Percentiles rank a stretch among this genome's conserved stretches.
These are phyloP conservation scores for Cercospora beticola DNA, from an alignment of 2,329 filamentous ascomycete species.

Conservation along the genomic window DNA sequence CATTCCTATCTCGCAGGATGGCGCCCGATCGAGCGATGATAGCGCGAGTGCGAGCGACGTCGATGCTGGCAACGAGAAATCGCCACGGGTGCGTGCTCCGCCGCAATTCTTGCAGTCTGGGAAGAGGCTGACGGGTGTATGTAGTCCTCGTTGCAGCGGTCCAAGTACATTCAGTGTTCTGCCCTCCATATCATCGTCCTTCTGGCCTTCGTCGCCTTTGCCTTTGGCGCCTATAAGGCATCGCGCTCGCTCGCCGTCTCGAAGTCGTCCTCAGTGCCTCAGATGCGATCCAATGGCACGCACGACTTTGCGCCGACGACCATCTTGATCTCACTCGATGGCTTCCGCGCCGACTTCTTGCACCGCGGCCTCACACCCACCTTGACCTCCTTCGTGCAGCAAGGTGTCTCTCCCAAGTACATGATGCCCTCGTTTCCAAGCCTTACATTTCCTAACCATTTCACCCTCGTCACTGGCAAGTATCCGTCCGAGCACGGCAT, in stretches of 20 bases:
- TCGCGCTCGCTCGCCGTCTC: conserved; percentile 39
- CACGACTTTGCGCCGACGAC: conserved; percentile 88
- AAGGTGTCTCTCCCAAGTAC: conserved; percentile 85
- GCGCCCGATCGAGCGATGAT: conserved; percentile 45
- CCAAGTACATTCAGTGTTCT: conserved; percentile 41
- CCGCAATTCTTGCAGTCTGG: background rate
- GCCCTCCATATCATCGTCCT: conserved; percentile 48
- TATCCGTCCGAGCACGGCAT: conserved; percentile 92
- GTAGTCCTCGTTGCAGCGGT: conserved; percentile 35
- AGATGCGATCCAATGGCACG: conserved; percentile 71
- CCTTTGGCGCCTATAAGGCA: conserved; percentile 58
- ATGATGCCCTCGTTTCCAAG: conserved; percentile 92
- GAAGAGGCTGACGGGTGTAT: conserved; percentile 1
- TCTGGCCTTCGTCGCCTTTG: conserved; percentile 55
- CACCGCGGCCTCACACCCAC: conserved; percentile 79
- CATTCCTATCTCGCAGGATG: conserved; percentile 50
- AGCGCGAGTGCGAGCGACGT: conserved; percentile 43
- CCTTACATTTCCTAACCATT: conserved; percentile 93
- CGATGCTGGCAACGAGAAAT: conserved; percentile 50
- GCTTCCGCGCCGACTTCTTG: conserved; percentile 92
- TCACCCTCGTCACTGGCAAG: conserved; percentile 85
- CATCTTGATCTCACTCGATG: conserved; percentile 89
- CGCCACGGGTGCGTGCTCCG: conserved; percentile 26
- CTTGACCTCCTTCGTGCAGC: conserved; percentile 72
- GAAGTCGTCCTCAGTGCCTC: conserved; percentile 17